Base-by-base conservation (phyloP, 352 stramenopile species). In the Globisporangium spiculum region DNA sequence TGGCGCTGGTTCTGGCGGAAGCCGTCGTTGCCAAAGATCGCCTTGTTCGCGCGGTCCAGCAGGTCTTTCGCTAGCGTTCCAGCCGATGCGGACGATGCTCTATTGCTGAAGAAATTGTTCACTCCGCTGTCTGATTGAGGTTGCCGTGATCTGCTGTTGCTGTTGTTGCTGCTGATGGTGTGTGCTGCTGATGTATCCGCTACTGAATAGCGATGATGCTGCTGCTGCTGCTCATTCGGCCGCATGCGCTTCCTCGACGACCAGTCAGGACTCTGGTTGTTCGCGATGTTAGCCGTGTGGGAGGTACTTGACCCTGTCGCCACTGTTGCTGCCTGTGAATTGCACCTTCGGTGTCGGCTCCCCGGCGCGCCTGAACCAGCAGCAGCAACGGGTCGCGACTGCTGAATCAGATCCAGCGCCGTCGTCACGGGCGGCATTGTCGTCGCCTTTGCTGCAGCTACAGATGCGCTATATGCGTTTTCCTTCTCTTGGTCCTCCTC, bases 1-100 rank as follows among this genome's bases (percentile, higher is more conserved):
- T 91, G 71, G 12, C 90, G 72, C 84, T 99, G 96, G 78, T 98
- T 91, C 67, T 90, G 83, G 32, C 96, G 84, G 79, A 98, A 99
- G 26, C 71, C 67, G 54, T 76, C 57, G 67, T 94, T 94, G 7
- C 84, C 81, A 58, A 94, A 94, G 16, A 94, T 73, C 32, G 75
- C 66, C 18, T 75, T 75, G 72, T 94, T 94, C 32, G 84, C 84
- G 55, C 78, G 72, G 14, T 72, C 60, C 6, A 93, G 61, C n/a
- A 79, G 24, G 52, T 93, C 81, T 22, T 34, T 10, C 9, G 18
- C 44, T 22, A 24, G 44, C 18, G 26, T 66, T 41, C 44, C n/a
- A 3, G 70, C 50, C 9, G 54, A 20, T 57, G 12, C 1, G 24
- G 50, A 6, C 14, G 50, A 16, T 16, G 6, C 18, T n/a, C 44